Percentiles rank a stretch among this genome's conserved stretches.
phyloP scores from a whole-genome alignment of 1,139 yeast genomes.

The Ogataea hybrid region DNA sequence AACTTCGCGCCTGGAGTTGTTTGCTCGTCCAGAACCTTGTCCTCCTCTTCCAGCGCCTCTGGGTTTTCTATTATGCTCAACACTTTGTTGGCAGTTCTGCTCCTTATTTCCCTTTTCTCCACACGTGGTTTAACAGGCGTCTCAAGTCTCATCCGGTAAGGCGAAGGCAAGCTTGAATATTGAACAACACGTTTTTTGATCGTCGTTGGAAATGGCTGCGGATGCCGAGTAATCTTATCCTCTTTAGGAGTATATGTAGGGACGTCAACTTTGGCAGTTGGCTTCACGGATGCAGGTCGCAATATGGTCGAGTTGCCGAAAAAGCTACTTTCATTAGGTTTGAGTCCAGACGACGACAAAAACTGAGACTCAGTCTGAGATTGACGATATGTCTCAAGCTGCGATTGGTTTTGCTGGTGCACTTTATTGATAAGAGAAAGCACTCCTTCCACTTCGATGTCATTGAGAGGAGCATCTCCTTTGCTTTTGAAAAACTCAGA shows the following conservation, averaged over 20 bases:
- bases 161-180: conserved; percentile 64
- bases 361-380: conserved; percentile 10
- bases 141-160: conserved; percentile 49
- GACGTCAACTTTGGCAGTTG: conserved; percentile 26
- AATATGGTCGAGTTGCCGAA: conserved; percentile 23
- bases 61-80: conserved; percentile 55
- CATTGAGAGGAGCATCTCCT: conserved; percentile 73
- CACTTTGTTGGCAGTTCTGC: conserved; percentile 66
- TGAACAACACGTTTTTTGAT: conserved; percentile 54
- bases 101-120: conserved; percentile 36
- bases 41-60: conserved; percentile 1
- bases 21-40: not conserved
- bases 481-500: conserved; percentile 72
- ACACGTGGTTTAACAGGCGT: conserved; percentile 28
- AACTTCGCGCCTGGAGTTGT: not conserved
- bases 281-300: conserved; percentile 21
- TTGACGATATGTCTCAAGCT: conserved; percentile 8
- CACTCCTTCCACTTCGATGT: conserved; percentile 83
- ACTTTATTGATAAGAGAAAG: conserved; percentile 52
- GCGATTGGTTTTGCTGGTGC: conserved; percentile 26
- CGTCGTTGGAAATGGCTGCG: conserved; percentile 25
- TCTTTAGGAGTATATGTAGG: conserved; percentile 26
- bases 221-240: conserved; percentile 13
- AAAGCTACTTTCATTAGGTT: conserved; percentile 30
- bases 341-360: not conserved